phyloP scores from a whole-genome alignment of 768 basidiomycete genomes.

The Boletus speciosus region DNA sequence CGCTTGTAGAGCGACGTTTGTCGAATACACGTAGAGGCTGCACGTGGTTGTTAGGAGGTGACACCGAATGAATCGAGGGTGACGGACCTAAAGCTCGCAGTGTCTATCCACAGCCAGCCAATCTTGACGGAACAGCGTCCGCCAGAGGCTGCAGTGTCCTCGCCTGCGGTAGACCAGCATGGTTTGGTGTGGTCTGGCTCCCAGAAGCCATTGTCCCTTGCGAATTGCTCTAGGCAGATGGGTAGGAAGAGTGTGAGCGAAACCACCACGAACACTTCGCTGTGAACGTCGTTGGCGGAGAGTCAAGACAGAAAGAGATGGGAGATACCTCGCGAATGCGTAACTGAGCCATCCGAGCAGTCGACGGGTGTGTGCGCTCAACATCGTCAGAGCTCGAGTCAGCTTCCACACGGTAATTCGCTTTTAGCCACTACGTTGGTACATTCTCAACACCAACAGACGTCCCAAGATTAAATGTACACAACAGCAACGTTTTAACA shows the following conservation, averaged over 20 bases:
- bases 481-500: background rate
- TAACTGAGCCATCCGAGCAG: constrained; percentile 81
- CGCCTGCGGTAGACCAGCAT: constrained; percentile 38
- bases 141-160: constrained; percentile 28
- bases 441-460: background rate
- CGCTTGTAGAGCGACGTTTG: constrained; percentile 86
- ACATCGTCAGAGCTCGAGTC: constrained; percentile 2
- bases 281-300: constrained; percentile 22
- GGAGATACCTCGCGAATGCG: constrained; percentile 70
- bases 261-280: constrained; percentile 80
- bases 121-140: constrained; percentile 76
- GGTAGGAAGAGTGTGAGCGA: constrained; percentile 80
- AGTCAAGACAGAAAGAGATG: background rate
- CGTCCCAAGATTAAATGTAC: too few relatives aligned
- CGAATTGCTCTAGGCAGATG: constrained; percentile 84
- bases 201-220: constrained; percentile 80
- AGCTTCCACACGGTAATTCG: too few relatives aligned
- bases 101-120: constrained; percentile 85
- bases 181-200: constrained; percentile 63
- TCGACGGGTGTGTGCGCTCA: constrained; percentile 20
- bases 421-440: too few relatives aligned
- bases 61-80: background rate
- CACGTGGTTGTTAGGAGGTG: background rate
- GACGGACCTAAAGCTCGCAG: constrained; percentile 81
- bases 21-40: constrained; percentile 85